Base-by-base conservation (phyloP, 148 eudicot genomes). In the Rhododendron simsii region DNA sequence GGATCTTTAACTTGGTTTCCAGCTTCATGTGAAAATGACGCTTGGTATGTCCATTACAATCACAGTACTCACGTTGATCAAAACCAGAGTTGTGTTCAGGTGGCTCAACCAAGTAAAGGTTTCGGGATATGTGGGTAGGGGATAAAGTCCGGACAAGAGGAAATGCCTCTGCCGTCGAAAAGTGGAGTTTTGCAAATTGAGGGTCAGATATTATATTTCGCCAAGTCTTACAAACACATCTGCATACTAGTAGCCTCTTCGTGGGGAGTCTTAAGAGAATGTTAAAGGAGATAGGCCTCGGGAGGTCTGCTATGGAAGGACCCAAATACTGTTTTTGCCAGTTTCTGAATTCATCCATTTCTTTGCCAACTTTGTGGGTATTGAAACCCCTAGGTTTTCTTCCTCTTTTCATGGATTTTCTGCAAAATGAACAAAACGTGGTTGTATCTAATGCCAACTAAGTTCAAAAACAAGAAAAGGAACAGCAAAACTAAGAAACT, bases 171-270 rank as follows among this genome's bases (percentile, higher is more conserved):
- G 45, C 80, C 50, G 11, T 35, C 1, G 69, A 35, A 74, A 73
- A 84, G 18, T 84, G 86, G 47, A 84, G 63, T 39, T 84, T 84
- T 45, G 39, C 85, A 18, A 84, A 84, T 84, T 84, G 65, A 18
- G 85, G 55, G 61, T 84, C 85, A 10, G 13, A 44, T 9, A 84
- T 18, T 55, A 33, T 3, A 14, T 51, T 84, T 13, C 65, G n/a
- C 85, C 80, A 84, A 30, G 63, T 14, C 48, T 71, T 84, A n/a
- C 85, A 84, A 10, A 84, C 80, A 21, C 80, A 84, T 18, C 35
- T 35, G 45, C 85, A 74, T 4, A 50, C 15, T 26, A 74, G 85
- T 23, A 84, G 26, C 48, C 67, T 26, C 5, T 18, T 50, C 5
- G 47, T 44, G 9, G 85, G 39, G 13, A 83, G 61, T 26, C 23